These are phyloP conservation scores for Pyrus pyrifolia DNA, from an alignment of 306 rosid genomes.

Conservation along the genomic window DNA sequence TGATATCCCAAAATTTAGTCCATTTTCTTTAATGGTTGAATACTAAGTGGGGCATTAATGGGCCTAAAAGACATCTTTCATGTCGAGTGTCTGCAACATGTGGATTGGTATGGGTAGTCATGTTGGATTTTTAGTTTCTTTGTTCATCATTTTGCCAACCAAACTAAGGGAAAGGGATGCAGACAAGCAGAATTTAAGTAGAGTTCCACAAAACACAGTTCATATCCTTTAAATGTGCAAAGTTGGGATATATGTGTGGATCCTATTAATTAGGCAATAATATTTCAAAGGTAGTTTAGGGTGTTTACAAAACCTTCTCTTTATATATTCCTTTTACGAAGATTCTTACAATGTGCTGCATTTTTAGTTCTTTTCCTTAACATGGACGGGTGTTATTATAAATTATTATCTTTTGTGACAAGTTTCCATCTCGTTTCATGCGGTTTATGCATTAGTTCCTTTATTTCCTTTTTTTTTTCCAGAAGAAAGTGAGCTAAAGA, in stretches of 20 bases:
- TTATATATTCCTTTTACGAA: not conserved
- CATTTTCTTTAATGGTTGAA: not conserved
- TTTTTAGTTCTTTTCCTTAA: not conserved
- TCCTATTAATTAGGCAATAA: not conserved
- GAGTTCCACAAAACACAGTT: not conserved
- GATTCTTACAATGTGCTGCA: not conserved
- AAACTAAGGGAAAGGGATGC: not conserved
- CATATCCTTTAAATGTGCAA: not conserved
- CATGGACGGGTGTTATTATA: not conserved
- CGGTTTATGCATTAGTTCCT: not conserved
- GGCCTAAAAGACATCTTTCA: not conserved
- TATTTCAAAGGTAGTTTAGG: not conserved
- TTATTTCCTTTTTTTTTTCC: conserved; percentile 17
- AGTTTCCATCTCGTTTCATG: not conserved
- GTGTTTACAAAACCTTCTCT: not conserved
- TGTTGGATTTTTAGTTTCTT: not conserved
- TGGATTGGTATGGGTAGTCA: not conserved
- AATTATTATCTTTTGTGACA: not conserved
- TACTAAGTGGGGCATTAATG: not conserved
- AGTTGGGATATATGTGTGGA: not conserved
- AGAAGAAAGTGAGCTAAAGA: conserved; percentile 47
- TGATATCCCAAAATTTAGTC: not conserved
- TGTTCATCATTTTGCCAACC: not conserved
- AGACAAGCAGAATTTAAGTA: not conserved
- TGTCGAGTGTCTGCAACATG: not conserved